Conservation (phyloP, 2,329 filamentous ascomycete species). For the Sporothrix humicola region DNA sequence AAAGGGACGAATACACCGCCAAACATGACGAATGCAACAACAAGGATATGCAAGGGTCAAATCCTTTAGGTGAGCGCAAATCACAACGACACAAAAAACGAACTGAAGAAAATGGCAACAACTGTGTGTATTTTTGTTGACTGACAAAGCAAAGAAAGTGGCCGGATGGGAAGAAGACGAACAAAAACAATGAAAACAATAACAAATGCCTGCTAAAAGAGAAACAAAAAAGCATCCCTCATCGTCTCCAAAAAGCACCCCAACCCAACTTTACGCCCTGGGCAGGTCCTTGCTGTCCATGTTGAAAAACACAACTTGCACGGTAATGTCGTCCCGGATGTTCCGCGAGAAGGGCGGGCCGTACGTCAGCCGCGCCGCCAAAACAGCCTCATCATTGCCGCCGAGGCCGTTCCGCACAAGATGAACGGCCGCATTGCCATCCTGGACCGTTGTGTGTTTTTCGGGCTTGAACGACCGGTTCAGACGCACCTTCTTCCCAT, state of each 20-base stretch:
- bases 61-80: neutral
- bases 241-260: too few species aligned
- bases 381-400: conserved; percentile 89
- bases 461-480: neutral
- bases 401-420: conserved; percentile 93
- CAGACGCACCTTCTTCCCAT: neutral
- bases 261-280: neutral
- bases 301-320: conserved; percentile 25
- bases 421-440: conserved; percentile 95
- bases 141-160: too few species aligned
- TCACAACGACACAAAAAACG: neutral
- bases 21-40: neutral
- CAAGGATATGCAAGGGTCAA: neutral
- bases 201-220: neutral
- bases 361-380: conserved; percentile 90
- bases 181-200: too few species aligned
- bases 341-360: conserved; percentile 88
- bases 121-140: too few species aligned
- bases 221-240: neutral
- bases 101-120: neutral
- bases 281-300: neutral
- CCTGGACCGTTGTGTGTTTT: conserved; percentile 75
- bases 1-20: neutral
- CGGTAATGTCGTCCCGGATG: conserved; percentile 61
- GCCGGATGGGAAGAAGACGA: too few species aligned